Evolutionary conservation across 2,329 filamentous ascomycete species (phyloP).

Genomic region (Amphichorda felina): DNA sequence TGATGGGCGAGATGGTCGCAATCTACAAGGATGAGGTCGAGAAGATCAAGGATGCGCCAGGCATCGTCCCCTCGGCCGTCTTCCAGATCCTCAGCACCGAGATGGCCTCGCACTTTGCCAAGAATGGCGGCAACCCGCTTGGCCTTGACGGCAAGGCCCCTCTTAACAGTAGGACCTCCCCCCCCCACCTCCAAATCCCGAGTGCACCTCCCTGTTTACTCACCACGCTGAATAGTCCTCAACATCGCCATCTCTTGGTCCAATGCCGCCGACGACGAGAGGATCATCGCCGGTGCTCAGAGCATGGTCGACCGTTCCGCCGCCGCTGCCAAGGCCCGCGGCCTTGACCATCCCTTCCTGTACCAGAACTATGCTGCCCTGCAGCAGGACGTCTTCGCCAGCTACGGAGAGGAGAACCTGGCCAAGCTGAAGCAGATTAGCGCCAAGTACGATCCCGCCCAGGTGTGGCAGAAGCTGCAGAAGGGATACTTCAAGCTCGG

Average conservation of each 20-base stretch:
- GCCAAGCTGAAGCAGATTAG: conserved; percentile 14
- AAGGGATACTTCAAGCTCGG: conserved; percentile 16
- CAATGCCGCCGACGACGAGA: conserved; percentile 7
- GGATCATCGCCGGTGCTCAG: conserved; percentile 7
- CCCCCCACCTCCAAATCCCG: too few relatives aligned
- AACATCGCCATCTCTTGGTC: conserved; percentile 10
- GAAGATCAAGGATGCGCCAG: too few relatives aligned
- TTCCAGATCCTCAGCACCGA: too few relatives aligned
- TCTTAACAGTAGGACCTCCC: too few relatives aligned
- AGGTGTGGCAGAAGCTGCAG: conserved; percentile 19
- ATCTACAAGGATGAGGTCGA: too few relatives aligned
- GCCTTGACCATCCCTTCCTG: conserved; percentile 7
- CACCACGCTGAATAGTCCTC: conserved; percentile 11
- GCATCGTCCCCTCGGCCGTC: too few relatives aligned
- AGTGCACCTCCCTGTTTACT: too few relatives aligned
- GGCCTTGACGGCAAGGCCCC: conserved; percentile 12
- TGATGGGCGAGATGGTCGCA: too few relatives aligned
- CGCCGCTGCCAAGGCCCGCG: conserved; percentile 6
- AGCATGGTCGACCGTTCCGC: conserved; percentile 7
- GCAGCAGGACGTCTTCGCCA: conserved; percentile 23
- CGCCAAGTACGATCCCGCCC: conserved; percentile 18
- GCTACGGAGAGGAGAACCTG: conserved; percentile 24
- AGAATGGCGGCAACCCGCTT: conserved; percentile 15
- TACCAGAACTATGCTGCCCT: conserved; percentile 32
- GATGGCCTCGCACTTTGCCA: background rate